Evolutionary conservation across 495 filamentous ascomycete genomes (phyloP), one percentile per base, ranked within the genome.

Genomic region (Xylaria castorea): DNA sequence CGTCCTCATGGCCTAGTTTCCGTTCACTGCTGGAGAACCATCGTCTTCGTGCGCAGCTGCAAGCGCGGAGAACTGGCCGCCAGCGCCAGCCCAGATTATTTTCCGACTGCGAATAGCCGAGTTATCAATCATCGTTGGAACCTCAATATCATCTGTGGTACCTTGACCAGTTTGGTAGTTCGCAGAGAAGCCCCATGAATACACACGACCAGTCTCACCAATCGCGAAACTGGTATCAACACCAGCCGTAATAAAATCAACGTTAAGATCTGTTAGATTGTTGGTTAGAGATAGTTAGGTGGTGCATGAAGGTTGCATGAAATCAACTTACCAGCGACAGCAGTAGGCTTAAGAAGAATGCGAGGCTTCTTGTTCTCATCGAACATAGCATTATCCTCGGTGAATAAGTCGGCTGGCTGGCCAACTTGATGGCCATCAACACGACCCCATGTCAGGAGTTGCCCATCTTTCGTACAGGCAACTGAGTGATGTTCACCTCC

Each of bases 121-220:
- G 74, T 91, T 91, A 71, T 88, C 85, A 58, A 93, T 87, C 36
- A 83, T 68, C 1, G 86, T 90, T 0, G 90, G 86, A 16, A 83
- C 72, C 48, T 85, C 77, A 32, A 92, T 78, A 71, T 90, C 88
- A 11, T 88, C 87, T 3, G 77, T 81, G 12, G 81, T 84, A 0
- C 88, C 89, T 44, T 84, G 86, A 1, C 90, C 91, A n/a, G 88
- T 88, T 79, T 92, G 91, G 73, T 89, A 91, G 65, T 86, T 88
- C 14, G 82, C 82, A n/a, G 84, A 87, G 79, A 91, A 92, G 0
- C 91, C 91, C 92, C 91, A 93, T n/a, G 85, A 85, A 71, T 86
- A 91, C 4, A 89, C 89, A 48, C 82, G 82, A 9, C 91, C 89
- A 3, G 82, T 81, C 16, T 76, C 80, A 30, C 85, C 83, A 64